phyloP scores from a whole-genome alignment of 352 stramenopile species.

The Phytophthora idaei region DNA sequence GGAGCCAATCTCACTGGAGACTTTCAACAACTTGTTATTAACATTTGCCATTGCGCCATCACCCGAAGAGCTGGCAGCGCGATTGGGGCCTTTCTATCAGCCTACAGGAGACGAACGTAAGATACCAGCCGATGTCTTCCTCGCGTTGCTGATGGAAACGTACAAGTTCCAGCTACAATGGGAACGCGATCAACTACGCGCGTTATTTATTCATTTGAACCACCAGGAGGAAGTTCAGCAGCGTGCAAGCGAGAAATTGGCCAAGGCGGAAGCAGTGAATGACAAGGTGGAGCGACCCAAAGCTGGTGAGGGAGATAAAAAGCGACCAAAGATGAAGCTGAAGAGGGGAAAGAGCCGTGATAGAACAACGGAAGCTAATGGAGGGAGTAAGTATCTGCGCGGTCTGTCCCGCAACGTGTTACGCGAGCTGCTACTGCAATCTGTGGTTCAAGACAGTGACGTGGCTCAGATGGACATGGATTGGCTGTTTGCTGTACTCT shows the following conservation, averaged over 20 bases:
- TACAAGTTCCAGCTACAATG: constrained; percentile 56
- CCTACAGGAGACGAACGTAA: constrained; percentile 64
- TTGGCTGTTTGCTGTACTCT: constrained; percentile 39
- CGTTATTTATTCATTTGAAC: constrained; percentile 55
- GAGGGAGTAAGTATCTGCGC: constrained; percentile 42
- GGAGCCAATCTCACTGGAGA: constrained; percentile 51
- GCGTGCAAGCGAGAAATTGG: constrained; percentile 15
- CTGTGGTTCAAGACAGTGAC: constrained; percentile 41
- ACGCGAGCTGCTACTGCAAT: constrained; percentile 42
- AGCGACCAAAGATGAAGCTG: constrained; percentile 20
- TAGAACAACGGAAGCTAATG: constrained; percentile 4
- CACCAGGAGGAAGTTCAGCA: constrained; percentile 28
- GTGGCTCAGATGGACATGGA: constrained; percentile 46
- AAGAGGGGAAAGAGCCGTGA: constrained; percentile 40
- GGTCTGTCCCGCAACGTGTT: constrained; percentile 48
- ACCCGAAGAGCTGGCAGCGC: constrained; percentile 35
- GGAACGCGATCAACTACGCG: constrained; percentile 46
- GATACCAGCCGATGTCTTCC: constrained; percentile 52
- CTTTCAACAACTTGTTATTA: constrained; percentile 57
- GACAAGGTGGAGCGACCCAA: not conserved
- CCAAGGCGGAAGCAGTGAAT: not conserved
- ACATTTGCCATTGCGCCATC: constrained; percentile 42
- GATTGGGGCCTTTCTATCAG: constrained; percentile 55
- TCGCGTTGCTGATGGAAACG: constrained; percentile 50
- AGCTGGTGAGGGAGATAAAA: constrained; percentile 13